Base-by-base conservation (phyloP, 805 yeast species). In the Starmera quercuum region DNA sequence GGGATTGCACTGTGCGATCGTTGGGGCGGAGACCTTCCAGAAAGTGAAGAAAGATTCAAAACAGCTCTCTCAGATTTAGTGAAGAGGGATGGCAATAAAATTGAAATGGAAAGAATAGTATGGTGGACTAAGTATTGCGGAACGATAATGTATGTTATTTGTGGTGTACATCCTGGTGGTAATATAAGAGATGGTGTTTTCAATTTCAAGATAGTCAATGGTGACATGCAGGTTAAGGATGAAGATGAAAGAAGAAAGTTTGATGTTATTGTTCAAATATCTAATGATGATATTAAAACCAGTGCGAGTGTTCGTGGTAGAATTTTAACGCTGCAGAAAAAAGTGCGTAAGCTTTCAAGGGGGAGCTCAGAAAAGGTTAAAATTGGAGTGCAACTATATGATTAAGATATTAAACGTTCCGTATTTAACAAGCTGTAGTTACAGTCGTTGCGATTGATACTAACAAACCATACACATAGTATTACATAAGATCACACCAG, bases 81-180 rank as follows among this genome's bases (percentile, higher is more conserved):
- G 5, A 49, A 69, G 34, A 64, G 71, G 32, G 66, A 61, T 29
- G 68, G 69, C 4, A 54, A 59, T 39, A 56, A 55, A 30, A 50
- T 61, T 14, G 69, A 65, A 20, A 54, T 65, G 38, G 71, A 68
- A 33, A 59, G 68, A 33, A 59, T 72, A 20, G 63, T 75, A 17
- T 80, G 83, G 73, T 81, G 88, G 88, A 79, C 85, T 3, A 68
- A 74, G 47, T 78, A 75, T 46, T 64, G 77, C 41, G 90, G 90
- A 19, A 72, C 78, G 34, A 67, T 81, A 42, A 78, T 81, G 84
- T 79, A 75, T 53, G 81, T 81, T 30, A 73, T 81, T 29, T 82
- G 88, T 53, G 86, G 86, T 53, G 80, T 82, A 34, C 83, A 78
- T 53, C 90, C 90, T 6, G 87, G 87, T 37, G 90, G 88, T 15